Conservation (phyloP, 306 rosid genomes). For the Ormosia emarginata region DNA sequence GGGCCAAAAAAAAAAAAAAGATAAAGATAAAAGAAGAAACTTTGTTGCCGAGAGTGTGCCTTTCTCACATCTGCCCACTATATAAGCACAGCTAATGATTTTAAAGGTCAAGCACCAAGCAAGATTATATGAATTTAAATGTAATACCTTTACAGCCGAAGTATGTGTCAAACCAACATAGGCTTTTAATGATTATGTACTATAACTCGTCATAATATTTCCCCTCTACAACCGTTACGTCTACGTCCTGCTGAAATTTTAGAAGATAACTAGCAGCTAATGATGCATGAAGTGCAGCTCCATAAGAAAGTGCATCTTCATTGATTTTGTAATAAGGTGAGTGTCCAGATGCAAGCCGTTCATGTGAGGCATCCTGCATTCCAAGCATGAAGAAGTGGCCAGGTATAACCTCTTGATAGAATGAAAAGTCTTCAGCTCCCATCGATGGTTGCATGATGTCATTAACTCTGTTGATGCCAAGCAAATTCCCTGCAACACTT, state of each 20-base stretch:
- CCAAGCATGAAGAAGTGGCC: slow-evolving; percentile 69
- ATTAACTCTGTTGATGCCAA: slow-evolving; percentile 46
- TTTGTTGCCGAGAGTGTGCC: neutral
- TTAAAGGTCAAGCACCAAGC: neutral
- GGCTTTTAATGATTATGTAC: neutral
- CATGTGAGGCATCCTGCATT: slow-evolving; percentile 41
- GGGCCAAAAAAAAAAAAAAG: neutral
- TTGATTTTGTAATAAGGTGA: slow-evolving; percentile 61
- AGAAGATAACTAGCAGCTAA: slow-evolving; percentile 62
- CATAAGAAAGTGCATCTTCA: slow-evolving; percentile 71
- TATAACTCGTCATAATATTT: slow-evolving; percentile 52
- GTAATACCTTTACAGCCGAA: neutral
- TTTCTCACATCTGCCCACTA: neutral
- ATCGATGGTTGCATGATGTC: slow-evolving; percentile 40
- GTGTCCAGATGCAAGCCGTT: slow-evolving; percentile 34
- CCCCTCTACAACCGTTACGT: slow-evolving; percentile 16
- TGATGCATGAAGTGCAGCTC: slow-evolving; percentile 92
- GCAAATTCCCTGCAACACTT: slow-evolving; percentile 47
- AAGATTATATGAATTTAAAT: neutral
- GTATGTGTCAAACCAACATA: neutral
- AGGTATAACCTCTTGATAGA: slow-evolving; percentile 79
- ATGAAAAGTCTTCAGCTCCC: slow-evolving; percentile 79
- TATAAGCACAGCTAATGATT: neutral
- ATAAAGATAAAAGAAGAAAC: neutral
- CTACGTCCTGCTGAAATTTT: slow-evolving; percentile 29